Evolutionary conservation across 257 asterid species (phyloP), one percentile per base, ranked within the genome.

Genomic region (Paraleonurus japonicus): DNA sequence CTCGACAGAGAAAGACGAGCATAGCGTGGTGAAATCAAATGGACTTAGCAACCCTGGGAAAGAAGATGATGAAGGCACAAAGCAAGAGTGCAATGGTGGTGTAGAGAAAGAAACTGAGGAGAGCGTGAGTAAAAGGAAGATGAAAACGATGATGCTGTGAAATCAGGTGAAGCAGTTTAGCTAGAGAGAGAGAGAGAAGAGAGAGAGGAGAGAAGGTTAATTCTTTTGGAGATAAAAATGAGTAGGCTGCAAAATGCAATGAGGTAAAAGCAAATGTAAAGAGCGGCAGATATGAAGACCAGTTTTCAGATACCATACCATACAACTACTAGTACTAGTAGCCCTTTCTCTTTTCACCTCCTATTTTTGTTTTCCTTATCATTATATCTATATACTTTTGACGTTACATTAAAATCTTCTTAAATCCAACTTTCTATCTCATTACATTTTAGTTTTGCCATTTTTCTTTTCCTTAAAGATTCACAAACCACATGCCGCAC

Each of bases 241-340:
- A 70, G 45, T 68, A 65, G 81, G 64, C 72, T 73, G 85, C 78
- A 71, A 78, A 72, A 55, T 71, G 82, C 71, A 63, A 78, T 61
- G 87, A 87, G 93, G 77, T 81, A 75, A 59, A 78, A 60, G 81
- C 63, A 85, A 77, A 85, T 86, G 93, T 85, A 85, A 89, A 87
- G 85, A 80, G 80, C 88, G 82, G 93, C 78, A 11, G 71, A 79
- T 27, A 68, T 45, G 55, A 73, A 20, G 69, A 70, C 20, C 60
- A 77, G 63, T 66, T 64, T 61, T 24, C 50, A 74, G 22, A 30
- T 47, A 47, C 54, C 54, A 47, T 47, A 45, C 53, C 20, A 37
- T 37, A 41, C 48, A 3, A 47, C 10, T 47, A 47, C 22, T n/a
- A 47, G 54, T 4, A 47, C 54, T 53, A 53, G 60, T 53, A 53